Percentiles rank a stretch among this genome's conserved stretches.
Evolutionary conservation across 2,329 filamentous ascomycete species (phyloP).

Genomic region (Alternaria atra): DNA sequence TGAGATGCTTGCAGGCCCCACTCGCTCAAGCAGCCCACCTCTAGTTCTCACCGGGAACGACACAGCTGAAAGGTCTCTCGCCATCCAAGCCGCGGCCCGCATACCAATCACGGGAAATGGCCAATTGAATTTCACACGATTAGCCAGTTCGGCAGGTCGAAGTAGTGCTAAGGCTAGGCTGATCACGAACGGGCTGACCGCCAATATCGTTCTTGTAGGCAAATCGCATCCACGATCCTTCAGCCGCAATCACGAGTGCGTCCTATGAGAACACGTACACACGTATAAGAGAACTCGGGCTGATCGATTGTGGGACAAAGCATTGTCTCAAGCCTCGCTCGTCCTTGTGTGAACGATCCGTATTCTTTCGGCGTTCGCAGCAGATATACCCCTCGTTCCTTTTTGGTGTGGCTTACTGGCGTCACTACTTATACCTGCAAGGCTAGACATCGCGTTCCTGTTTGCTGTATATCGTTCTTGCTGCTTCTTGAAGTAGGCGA

Average conservation of each 20-base stretch:
- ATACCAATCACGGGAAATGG: no score
- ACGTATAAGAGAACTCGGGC: neutral
- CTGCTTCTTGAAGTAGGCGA: neutral
- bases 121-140: no score
- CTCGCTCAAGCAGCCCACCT: no score
- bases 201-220: no score
- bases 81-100: no score
- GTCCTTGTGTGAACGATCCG: neutral
- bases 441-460: neutral
- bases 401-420: neutral
- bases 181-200: no score
- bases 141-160: no score
- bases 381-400: conserved; percentile 11
- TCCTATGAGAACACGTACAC: neutral
- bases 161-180: no score
- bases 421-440: neutral
- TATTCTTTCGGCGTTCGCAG: neutral
- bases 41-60: no score
- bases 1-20: neutral
- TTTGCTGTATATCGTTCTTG: neutral
- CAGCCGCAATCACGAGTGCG: neutral
- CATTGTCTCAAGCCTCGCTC: neutral
- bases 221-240: neutral
- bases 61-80: no score
- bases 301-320: neutral